Percentiles rank a stretch among this genome's conserved stretches.
Evolutionary conservation across 495 filamentous ascomycete species (phyloP).

Genomic region (Penicillium goetzii): DNA sequence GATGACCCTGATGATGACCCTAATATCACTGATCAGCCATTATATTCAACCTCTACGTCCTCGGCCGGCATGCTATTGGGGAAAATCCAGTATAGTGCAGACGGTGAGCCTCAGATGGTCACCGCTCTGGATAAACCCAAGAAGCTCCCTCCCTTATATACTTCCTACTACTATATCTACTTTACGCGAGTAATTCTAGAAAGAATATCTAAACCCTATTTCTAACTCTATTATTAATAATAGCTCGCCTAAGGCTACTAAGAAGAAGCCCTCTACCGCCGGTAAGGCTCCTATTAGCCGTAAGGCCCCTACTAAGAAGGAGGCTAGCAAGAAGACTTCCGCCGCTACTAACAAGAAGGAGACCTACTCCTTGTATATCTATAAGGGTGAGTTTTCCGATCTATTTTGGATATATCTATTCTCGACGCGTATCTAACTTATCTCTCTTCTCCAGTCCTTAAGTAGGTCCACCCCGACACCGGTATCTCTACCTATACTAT

Average conservation of each 20-base stretch:
- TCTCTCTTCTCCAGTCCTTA: conserved; percentile 75
- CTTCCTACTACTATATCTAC: too few relatives aligned
- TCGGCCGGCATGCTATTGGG: too few relatives aligned
- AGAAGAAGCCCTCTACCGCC: conserved; percentile 96
- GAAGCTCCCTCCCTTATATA: too few relatives aligned
- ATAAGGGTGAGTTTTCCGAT: conserved; percentile 78
- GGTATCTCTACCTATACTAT: conserved; percentile 99
- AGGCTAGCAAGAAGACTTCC: conserved; percentile 97
- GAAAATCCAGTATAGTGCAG: too few relatives aligned
- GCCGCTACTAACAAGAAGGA: conserved; percentile 95
- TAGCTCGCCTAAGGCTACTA: conserved; percentile 91
- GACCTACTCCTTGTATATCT: conserved; percentile 99
- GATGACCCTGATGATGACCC: too few relatives aligned
- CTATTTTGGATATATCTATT: neutral
- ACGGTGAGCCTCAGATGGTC: too few relatives aligned
- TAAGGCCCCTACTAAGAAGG: conserved; percentile 93
- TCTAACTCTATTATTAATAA: conserved; percentile 62
- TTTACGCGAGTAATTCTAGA: too few relatives aligned
- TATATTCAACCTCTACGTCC: too few relatives aligned
- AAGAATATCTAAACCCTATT: conserved; percentile 20
- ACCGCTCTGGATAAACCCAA: too few relatives aligned
- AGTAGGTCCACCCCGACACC: conserved; percentile 99
- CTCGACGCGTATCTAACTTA: conserved; percentile 24
- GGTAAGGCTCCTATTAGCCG: conserved; percentile 91
- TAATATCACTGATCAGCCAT: too few relatives aligned